Base-by-base conservation (phyloP, 2,329 filamentous ascomycete species). In the Pyricularia sp. region DNA sequence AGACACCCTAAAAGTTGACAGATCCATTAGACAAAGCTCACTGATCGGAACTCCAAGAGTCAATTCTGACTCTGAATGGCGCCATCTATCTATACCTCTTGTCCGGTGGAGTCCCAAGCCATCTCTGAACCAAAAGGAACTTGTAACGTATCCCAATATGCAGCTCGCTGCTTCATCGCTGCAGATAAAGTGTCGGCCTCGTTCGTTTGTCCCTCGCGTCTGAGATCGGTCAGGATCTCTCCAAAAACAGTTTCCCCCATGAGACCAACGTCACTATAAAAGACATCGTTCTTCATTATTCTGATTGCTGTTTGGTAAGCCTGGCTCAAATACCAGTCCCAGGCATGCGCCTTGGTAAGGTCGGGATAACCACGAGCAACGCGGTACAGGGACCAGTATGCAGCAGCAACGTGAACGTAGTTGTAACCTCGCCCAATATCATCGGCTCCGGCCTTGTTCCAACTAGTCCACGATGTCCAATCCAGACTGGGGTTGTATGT, bases 71-170 rank as follows among this genome's bases (percentile, higher is more conserved):
- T 57, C 24, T 57, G 9, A 57, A n/a, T 13, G 22, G 10, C 13
- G 10, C 13, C 53, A 57, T 12, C 3, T 26, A 57, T 12, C 3
- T 26, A 24, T 57, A 57, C 53, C 53, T 87, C 84, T 67, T 87
- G 83, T 0, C 82, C 83, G 0, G 84, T 86, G 0, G 80, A 84
- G 65, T 87, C 84, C 84, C 84, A 87, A 0, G 83, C 79, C 81
- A 84, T 83, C 70, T 86, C 84, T 63, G 81, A 84, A 0, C 83
- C 84, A 66, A 80, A 87, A 0, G 84, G 84, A 5, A 82, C 79
- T 8, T 76, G 75, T 63, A 81, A 72, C 0, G 73, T 73, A n/a
- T 80, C 71, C 84, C 84, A 87, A 0, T 73, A 69, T 3, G 75
- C 67, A 1, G 82, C 81, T 0, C 84, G 77, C 3, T 71, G 71